These are phyloP conservation scores for Teunomyces aglyptinius DNA, from an alignment of 805 yeast species.

Conservation along the genomic window DNA sequence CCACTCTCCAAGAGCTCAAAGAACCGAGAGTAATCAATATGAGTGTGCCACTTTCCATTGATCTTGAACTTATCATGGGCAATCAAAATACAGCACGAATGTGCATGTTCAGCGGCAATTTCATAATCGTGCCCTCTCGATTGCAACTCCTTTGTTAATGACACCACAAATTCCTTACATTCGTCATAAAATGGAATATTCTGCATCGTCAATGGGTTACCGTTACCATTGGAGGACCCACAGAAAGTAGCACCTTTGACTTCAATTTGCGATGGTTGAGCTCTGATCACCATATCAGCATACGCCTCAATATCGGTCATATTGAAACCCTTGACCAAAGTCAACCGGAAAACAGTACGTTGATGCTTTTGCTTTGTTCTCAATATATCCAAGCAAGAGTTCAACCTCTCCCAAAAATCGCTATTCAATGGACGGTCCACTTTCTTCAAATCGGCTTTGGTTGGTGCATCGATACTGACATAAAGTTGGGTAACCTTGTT, in stretches of 20 bases:
- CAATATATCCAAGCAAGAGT: conserved; percentile 76
- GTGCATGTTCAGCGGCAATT: conserved; percentile 93
- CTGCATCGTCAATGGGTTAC: conserved; percentile 91
- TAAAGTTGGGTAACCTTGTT: conserved; percentile 84
- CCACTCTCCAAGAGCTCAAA: conserved; percentile 70
- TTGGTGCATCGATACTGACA: conserved; percentile 93
- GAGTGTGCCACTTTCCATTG: conserved; percentile 80
- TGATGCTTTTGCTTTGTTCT: conserved; percentile 73
- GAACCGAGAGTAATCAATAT: conserved; percentile 76
- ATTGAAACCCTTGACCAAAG: conserved; percentile 90
- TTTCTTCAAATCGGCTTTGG: conserved; percentile 71
- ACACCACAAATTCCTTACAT: conserved; percentile 71
- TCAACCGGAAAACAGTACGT: conserved; percentile 86
- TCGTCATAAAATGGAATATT: conserved; percentile 94
- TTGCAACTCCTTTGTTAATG: conserved; percentile 58
- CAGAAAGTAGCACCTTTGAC: conserved; percentile 95
- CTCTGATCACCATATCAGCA: conserved; percentile 82
- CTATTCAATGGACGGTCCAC: conserved; percentile 87
- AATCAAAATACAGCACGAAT: conserved; percentile 85
- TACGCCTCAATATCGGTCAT: conserved; percentile 77
- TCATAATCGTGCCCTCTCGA: conserved; percentile 71
- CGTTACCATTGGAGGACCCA: conserved; percentile 81
- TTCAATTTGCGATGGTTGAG: conserved; percentile 83
- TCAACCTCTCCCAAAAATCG: conserved; percentile 90
- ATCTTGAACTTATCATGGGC: conserved; percentile 73